phyloP scores from a whole-genome alignment of 495 filamentous ascomycete species.

The Penicillium verhagenii region DNA sequence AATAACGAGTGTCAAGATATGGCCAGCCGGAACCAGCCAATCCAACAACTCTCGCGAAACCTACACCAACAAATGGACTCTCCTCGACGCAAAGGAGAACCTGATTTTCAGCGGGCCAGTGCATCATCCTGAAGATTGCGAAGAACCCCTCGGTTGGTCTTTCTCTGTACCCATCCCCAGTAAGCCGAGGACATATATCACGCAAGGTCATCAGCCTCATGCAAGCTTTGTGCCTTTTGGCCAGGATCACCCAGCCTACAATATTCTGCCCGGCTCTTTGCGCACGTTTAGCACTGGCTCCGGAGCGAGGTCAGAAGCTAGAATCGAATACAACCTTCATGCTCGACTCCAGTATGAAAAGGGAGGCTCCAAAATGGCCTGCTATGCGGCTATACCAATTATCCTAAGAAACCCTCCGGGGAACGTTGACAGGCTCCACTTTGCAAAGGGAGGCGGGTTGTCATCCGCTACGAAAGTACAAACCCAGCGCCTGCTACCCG shows the following conservation, averaged over 20 bases:
- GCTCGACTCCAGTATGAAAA: slow-evolving; percentile 13
- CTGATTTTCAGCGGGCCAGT: slow-evolving; percentile 2
- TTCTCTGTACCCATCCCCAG: slow-evolving; percentile 15
- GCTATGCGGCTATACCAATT: slow-evolving; percentile 11
- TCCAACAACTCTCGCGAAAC: background rate
- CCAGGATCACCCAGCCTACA: slow-evolving; percentile 8
- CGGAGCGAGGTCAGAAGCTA: slow-evolving; percentile 4
- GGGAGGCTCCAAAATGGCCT: background rate
- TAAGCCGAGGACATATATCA: background rate
- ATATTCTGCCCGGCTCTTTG: slow-evolving; percentile 11
- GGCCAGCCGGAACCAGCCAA: slow-evolving; percentile 1
- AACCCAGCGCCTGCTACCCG: slow-evolving; percentile 21
- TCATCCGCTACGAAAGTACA: background rate
- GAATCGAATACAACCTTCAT: slow-evolving; percentile 20
- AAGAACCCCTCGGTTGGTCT: slow-evolving; percentile 7
- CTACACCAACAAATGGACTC: background rate
- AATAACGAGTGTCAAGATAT: background rate
- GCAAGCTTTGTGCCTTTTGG: slow-evolving; percentile 24
- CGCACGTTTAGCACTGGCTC: background rate
- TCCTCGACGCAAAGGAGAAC: background rate
- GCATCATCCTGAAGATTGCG: background rate
- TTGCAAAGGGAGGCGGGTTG: background rate
- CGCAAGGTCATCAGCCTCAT: background rate
- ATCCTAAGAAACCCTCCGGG: slow-evolving; percentile 1
- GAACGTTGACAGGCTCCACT: background rate